Evolutionary conservation across 768 basidiomycete genomes (phyloP), one percentile per base, ranked within the genome.

Genomic region (Mrakia blollopis): DNA sequence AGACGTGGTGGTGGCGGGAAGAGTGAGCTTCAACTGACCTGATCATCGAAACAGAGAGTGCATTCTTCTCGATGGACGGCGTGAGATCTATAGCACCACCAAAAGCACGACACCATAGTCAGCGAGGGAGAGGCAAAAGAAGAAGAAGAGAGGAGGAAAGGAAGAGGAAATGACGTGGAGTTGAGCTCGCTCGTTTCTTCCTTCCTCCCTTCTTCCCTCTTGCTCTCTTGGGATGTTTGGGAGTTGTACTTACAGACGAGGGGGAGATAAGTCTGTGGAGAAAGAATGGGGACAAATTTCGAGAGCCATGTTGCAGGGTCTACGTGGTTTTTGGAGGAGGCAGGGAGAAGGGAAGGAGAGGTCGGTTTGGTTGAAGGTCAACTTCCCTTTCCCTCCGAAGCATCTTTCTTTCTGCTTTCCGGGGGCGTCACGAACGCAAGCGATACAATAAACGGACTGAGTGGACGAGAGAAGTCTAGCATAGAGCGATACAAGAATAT

Each of bases 21-120:
- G 28, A 32, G 11, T 7, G 61, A 32, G 62, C 28, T 62, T 16
- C 2, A 35, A 32, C 83, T 79, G 30, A 91, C 93, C 88, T 98
- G 95, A 81, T 88, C 89, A 83, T 98, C 95, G 82, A 98, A 99
- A 82, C 96, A 99, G 77, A 95, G 94, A 0, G 95, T 97, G 81
- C 96, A 99, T 83, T 98, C 95, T 84, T 97, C 93, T 11, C 94
- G 83, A 32, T 76, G 77, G 28, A 78, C 77, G 37, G 73, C 72
- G 25, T 78, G 67, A 7, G 62, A 68, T 30, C 77, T 78, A 23
- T 11, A 41, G 5, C 11, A 41, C 6, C 39, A n/a, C n/a, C n/a
- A n/a, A n/a, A n/a, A n/a, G 32, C n/a, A 41, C 2, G 7, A 41
- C n/a, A 44, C 6, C 37, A 37, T 13, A 4, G 10, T 25, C 21